A percentile compares a stretch with the other conserved stretches of the same genome.
Evolutionary conservation across 768 basidiomycete genomes (phyloP).

Genomic region (Leccinum subtestaceum): DNA sequence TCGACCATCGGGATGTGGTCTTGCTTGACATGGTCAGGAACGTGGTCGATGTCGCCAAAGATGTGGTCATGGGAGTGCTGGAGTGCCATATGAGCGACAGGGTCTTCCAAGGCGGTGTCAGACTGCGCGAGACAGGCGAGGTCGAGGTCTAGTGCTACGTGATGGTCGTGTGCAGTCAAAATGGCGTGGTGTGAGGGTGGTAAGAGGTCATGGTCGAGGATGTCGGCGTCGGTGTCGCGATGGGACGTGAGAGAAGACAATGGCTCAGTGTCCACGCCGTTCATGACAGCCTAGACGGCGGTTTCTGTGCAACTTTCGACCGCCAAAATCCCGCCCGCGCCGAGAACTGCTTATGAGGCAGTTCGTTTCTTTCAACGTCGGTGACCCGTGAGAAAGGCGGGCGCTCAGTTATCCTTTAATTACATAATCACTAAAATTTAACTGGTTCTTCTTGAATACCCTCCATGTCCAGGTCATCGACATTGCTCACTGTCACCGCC

Average conservation of each 20-base stretch:
- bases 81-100: conserved; percentile 27
- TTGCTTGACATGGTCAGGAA: conserved; percentile 33
- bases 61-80: conserved; percentile 32
- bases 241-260: conserved; percentile 29
- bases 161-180: conserved; percentile 32
- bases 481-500: conserved; percentile 38
- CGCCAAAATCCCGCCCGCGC: conserved; percentile 19
- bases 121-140: conserved; percentile 28
- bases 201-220: conserved; percentile 33
- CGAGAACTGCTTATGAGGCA: conserved; percentile 19
- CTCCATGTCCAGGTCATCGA: conserved; percentile 34
- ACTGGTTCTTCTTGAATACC: background rate
- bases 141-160: conserved; percentile 29
- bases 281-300: conserved; percentile 37
- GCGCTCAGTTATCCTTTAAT: conserved; percentile 15
- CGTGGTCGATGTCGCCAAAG: conserved; percentile 34
- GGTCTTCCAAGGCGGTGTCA: conserved; percentile 27
- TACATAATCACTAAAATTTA: conserved; percentile 19
- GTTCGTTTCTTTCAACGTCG: conserved; percentile 26
- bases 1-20: conserved; percentile 34
- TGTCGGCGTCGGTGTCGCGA: conserved; percentile 31
- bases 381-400: conserved; percentile 20
- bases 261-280: conserved; percentile 39
- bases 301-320: conserved; percentile 19
- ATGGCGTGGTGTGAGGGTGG: conserved; percentile 30